phyloP scores from a whole-genome alignment of 176 grass and related monocot species.

The Otatea glauca region DNA sequence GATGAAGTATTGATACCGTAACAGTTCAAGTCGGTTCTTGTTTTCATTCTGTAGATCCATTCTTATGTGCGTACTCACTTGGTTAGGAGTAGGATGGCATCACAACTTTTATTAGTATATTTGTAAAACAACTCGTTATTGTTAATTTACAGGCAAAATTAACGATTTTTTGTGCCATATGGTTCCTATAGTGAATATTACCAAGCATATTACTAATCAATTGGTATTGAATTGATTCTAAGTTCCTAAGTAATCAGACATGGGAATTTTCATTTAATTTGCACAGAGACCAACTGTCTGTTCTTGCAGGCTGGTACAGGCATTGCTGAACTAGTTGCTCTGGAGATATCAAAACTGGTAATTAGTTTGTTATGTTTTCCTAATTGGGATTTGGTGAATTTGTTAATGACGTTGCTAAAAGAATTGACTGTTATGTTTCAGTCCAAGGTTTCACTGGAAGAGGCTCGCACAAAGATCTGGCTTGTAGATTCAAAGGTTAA shows the following conservation, averaged over 20 bases:
- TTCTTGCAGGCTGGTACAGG: constrained; percentile 87
- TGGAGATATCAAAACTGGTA: constrained; percentile 73
- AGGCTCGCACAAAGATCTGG: constrained; percentile 90
- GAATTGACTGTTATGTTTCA: constrained; percentile 42
- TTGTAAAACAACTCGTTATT: not conserved
- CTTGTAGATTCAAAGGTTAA: constrained; percentile 90
- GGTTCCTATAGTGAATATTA: not conserved
- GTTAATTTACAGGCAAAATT: not conserved
- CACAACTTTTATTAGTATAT: not conserved
- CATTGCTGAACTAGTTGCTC: constrained; percentile 86
- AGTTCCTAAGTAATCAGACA: not conserved
- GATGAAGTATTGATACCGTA: not conserved
- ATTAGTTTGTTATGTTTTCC: constrained; percentile 4
- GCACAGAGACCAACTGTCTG: not conserved
- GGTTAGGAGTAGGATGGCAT: not conserved
- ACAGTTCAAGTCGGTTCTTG: constrained; percentile 25
- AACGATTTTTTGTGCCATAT: not conserved
- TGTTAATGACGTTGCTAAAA: not conserved
- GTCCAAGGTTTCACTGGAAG: constrained; percentile 68
- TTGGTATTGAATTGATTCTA: not conserved
- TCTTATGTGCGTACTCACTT: not conserved
- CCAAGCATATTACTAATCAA: not conserved
- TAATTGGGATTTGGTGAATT: not conserved
- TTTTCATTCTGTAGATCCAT: constrained; percentile 4
- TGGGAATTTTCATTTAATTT: not conserved